phyloP scores from a whole-genome alignment of 2,329 filamentous ascomycete species.

The Berkeleyomyces rouxiae region DNA sequence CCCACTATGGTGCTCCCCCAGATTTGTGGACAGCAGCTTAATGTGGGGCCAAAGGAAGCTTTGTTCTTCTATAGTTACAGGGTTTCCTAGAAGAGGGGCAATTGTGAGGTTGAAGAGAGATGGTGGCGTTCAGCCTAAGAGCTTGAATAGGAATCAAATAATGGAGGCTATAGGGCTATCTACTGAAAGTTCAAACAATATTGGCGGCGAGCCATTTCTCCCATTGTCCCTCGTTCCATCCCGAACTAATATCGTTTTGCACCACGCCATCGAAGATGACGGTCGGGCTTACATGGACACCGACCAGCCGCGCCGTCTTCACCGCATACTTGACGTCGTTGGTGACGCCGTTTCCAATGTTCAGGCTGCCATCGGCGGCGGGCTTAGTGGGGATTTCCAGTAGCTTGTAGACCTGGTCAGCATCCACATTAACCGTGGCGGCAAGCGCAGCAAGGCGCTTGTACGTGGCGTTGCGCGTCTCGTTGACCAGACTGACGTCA shows the following conservation, averaged over 20 bases:
- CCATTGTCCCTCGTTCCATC: slow-evolving; percentile 71
- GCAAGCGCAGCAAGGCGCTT: slow-evolving; percentile 61
- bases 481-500: slow-evolving; percentile 67
- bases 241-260: slow-evolving; percentile 59
- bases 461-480: slow-evolving; percentile 75
- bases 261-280: slow-evolving; percentile 78
- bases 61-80: neutral
- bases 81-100: too few relatives aligned
- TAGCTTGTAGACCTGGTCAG: slow-evolving; percentile 50
- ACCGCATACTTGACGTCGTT: slow-evolving; percentile 71
- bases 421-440: slow-evolving; percentile 48
- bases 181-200: slow-evolving; percentile 1
- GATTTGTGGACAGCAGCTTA: neutral
- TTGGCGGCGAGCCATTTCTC: slow-evolving; percentile 54
- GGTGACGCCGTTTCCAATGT: slow-evolving; percentile 67
- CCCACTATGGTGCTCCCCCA: neutral
- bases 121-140: too few relatives aligned
- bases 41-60: neutral
- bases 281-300: slow-evolving; percentile 82
- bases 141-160: too few relatives aligned
- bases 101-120: neutral
- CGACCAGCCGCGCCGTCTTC: slow-evolving; percentile 61
- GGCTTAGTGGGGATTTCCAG: slow-evolving; percentile 54
- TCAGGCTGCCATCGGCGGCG: slow-evolving; percentile 49
- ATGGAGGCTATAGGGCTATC: neutral